These are phyloP conservation scores for Aspergillus saccharolyticus DNA, from an alignment of 495 filamentous ascomycete species.

Conservation along the genomic window DNA sequence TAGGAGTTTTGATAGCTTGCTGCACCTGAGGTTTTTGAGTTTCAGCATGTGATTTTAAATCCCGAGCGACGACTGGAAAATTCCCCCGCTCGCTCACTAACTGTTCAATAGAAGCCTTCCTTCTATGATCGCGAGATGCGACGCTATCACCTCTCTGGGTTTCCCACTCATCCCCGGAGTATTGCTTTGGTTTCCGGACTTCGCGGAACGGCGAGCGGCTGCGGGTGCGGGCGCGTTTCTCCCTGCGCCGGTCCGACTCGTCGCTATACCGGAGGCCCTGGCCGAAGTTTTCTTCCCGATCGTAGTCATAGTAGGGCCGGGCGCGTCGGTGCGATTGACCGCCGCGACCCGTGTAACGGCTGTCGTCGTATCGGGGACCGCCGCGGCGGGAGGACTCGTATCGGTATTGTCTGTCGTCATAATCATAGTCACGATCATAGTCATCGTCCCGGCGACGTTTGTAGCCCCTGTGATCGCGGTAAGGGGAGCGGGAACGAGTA, in stretches of 20 bases:
- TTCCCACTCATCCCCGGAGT: slow-evolving; percentile 35
- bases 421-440: slow-evolving; percentile 44
- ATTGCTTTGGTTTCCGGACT: slow-evolving; percentile 39
- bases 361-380: slow-evolving; percentile 33
- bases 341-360: slow-evolving; percentile 23
- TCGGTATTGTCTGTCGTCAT: slow-evolving; percentile 40
- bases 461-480: slow-evolving; percentile 49
- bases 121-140: slow-evolving; percentile 21
- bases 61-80: slow-evolving; percentile 49
- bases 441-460: slow-evolving; percentile 69
- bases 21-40: slow-evolving; percentile 56
- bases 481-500: slow-evolving; percentile 39
- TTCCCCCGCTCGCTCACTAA: slow-evolving; percentile 65
- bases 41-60: slow-evolving; percentile 62
- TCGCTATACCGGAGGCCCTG: slow-evolving; percentile 50
- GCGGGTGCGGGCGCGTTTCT: slow-evolving; percentile 62
- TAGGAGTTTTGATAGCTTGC: slow-evolving; percentile 32
- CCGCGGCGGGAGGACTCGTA: slow-evolving; percentile 43
- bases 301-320: slow-evolving; percentile 60
- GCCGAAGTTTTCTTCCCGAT: slow-evolving; percentile 50
- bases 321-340: slow-evolving; percentile 27
- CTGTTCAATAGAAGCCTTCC: slow-evolving; percentile 49
- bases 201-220: slow-evolving; percentile 54
- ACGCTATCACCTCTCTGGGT: slow-evolving; percentile 17
- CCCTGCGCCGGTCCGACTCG: slow-evolving; percentile 51